Evolutionary conservation across 495 filamentous ascomycete species (phyloP), one percentile per base, ranked within the genome.

Genomic region (Penicillium maclennaniae): DNA sequence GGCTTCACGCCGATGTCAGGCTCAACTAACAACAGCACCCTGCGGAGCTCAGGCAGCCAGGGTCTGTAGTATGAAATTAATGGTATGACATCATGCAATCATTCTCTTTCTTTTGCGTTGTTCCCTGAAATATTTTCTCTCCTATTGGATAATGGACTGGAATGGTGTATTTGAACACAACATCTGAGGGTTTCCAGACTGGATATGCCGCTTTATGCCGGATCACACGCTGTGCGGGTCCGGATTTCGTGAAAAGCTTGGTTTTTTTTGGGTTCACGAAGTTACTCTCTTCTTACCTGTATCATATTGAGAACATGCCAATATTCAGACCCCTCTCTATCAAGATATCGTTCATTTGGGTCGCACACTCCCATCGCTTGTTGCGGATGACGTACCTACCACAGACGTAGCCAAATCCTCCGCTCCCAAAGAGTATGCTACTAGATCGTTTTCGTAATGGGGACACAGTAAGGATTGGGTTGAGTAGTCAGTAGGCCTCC

Each of bases 1-100:
- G 63, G 50, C 19, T 65, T 58, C 26, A 49, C 54, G 14, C 53
- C 58, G 9, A 62, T 60, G 44, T 51, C 60, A 15, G 47, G 38
- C 28, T 37, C 48, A 28, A 31, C 26, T 39, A 57, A n/a, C 9
- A 9, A n/a, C 16, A 16, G 40, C n/a, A 51, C 54, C 36, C 37
- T 54, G 8, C 52, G 54, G 16, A 51, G 20, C 42, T 43, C 50
- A 36, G 45, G 53, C 19, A 47, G 48, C 31, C 53, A 56, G 47
- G 52, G 55, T n/a, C 7, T 41, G 26, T 51, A 51, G 16, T 17
- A 42, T 17, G 20, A 41, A 21, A 8, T 8, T 31, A n/a, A 21
- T 44, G 36, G 50, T 47, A 42, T 47, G 19, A 42, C n/a, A 45
- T 40, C 40, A 27, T 42, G 6, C 36, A 34, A 31, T 14, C n/a